Base-by-base conservation (phyloP, 2,329 filamentous ascomycete genomes). In the Ceratocystis variospora region DNA sequence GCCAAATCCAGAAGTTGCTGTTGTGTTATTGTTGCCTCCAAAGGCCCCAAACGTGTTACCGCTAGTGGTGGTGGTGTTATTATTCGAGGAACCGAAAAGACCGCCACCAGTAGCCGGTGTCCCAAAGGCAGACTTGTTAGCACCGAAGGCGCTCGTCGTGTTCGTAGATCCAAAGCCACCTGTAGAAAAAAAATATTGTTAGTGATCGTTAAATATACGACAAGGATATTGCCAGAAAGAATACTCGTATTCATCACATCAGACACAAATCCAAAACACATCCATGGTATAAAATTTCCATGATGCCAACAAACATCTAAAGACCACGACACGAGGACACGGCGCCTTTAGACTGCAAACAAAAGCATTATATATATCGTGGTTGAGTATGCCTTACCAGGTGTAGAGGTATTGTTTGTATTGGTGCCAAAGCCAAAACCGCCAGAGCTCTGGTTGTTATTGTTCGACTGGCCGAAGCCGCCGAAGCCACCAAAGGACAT, bases 401-500 rank as follows among this genome's bases (percentile, higher is more conserved):
- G 70, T 45, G 71, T 67, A 45, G 71, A 73, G 67, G 71, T 77
- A 69, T 71, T 78, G 68, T 73, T 76, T 37, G 55, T 37, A 68
- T 73, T 77, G 66, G 76, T 64, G 22, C 67, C 67, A 22, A 68
- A 68, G 48, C 81, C 81, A 68, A 83, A 86, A 19, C 64, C 64
- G 31, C 55, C 55, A 53, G 61, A 64, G n/a, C 33, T 63, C 12
- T 62, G n/a, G 74, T 75, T 70, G 62, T 76, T 76, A 66, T 77
- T 78, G 73, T 80, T 84, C 72, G 81, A 84, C 71, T 78, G 76
- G 73, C 71, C 70, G 62, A 72, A 72, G 72, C 79, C 78, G 67
- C 79, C 78, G 67, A 76, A 76, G 72, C 80, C 80, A 69, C 79
- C 78, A 71, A 83, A 82, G 72, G 82, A 82, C 82, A 85, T 85